Evolutionary conservation across 768 basidiomycete species (phyloP).

Genomic region (Naematelia aurantialba): DNA sequence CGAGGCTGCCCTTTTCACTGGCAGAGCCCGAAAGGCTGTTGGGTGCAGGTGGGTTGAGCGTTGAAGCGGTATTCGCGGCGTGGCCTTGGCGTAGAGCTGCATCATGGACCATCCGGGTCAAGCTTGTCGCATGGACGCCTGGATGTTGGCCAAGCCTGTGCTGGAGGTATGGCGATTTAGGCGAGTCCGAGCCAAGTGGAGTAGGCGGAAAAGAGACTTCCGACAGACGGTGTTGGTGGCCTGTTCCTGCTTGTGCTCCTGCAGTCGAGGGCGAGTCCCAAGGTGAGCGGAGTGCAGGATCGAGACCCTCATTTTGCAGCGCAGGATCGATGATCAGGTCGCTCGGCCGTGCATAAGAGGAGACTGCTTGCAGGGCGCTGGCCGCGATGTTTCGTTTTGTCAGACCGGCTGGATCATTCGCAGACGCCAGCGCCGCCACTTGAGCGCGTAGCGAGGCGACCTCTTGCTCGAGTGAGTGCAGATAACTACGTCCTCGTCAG

Average conservation of each 20-base stretch:
- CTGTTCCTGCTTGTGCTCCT: not conserved
- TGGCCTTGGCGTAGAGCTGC: constrained; percentile 43
- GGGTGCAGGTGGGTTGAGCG: constrained; percentile 1
- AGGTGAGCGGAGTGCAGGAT: constrained; percentile 19
- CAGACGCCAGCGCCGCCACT: constrained; percentile 28
- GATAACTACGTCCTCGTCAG: constrained; percentile 35
- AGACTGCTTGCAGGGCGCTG: constrained; percentile 21
- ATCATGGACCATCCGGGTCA: constrained; percentile 46
- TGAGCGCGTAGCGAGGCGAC: constrained; percentile 46
- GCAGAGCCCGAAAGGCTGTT: constrained; percentile 3
- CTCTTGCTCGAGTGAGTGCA: constrained; percentile 50
- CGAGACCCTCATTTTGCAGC: constrained; percentile 14
- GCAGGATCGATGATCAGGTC: constrained; percentile 31
- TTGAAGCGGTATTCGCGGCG: constrained; percentile 18
- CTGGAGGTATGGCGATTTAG: constrained; percentile 24
- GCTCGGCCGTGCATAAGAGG: constrained; percentile 6
- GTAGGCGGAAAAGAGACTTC: constrained; percentile 27
- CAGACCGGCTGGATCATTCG: constrained; percentile 14
- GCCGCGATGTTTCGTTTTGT: constrained; percentile 22
- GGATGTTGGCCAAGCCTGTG: constrained; percentile 14
- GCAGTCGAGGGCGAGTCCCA: constrained; percentile 27
- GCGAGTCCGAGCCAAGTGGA: constrained; percentile 6
- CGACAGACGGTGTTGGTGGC: constrained; percentile 20
- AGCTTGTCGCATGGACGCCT: constrained; percentile 23
- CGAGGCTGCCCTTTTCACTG: constrained; percentile 23